phyloP scores from a whole-genome alignment of 2,329 filamentous ascomycete species.

The Aspergillus aculeatinus region DNA sequence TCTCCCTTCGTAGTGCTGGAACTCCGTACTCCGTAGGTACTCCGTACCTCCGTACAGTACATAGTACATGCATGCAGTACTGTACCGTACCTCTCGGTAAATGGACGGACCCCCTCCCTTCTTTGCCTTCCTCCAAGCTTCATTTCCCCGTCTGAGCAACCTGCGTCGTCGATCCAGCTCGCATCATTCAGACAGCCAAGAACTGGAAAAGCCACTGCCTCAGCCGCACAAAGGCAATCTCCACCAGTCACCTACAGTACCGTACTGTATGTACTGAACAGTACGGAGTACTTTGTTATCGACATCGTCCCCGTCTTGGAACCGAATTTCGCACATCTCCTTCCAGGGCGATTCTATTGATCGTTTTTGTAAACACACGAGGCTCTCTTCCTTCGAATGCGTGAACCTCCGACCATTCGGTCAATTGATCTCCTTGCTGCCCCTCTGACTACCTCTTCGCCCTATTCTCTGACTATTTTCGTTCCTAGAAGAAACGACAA shows the following conservation, averaged over 20 bases:
- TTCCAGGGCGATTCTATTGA: not conserved
- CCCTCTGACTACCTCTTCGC: not conserved
- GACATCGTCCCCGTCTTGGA: too few relatives aligned
- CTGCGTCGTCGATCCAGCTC: constrained; percentile 1
- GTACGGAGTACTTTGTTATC: too few relatives aligned
- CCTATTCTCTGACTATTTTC: not conserved
- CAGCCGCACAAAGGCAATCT: constrained; percentile 1
- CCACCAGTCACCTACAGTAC: not conserved
- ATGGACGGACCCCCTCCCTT: not conserved
- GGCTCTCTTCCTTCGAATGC: not conserved
- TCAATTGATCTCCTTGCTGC: not conserved
- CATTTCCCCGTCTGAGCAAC: not conserved
- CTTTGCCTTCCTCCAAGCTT: not conserved
- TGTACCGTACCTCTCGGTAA: too few relatives aligned
- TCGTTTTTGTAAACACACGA: not conserved
- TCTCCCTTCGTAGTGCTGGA: not conserved
- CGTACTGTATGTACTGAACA: not conserved
- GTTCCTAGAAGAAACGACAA: not conserved
- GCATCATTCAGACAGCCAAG: not conserved
- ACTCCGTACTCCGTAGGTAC: too few relatives aligned
- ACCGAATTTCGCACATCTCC: too few relatives aligned
- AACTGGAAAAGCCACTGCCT: not conserved
- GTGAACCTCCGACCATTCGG: not conserved
- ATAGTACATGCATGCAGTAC: not conserved
- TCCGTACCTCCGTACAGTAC: not conserved